Base-by-base conservation (phyloP, 495 filamentous ascomycete species). In the Aspergillus baeticus region DNA sequence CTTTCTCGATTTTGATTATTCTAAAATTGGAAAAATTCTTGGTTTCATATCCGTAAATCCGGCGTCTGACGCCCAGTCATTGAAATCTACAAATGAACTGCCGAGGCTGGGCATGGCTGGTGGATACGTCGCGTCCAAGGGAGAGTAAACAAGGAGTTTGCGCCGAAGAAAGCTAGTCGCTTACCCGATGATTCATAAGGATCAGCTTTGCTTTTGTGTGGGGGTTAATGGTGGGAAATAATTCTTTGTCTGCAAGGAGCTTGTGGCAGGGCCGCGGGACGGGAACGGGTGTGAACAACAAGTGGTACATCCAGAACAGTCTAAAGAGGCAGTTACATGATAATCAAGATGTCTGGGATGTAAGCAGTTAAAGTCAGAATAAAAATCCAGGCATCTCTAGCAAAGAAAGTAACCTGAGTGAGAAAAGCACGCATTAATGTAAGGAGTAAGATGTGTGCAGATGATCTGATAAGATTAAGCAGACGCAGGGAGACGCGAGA, bases 381-480 rank as follows among this genome's bases (percentile, higher is more conserved):
- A n/a, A n/a, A n/a, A n/a, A n/a, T n/a, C n/a, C n/a, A n/a, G n/a
- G n/a, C n/a, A n/a, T n/a, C n/a, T n/a, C n/a, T n/a, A n/a, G n/a
- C n/a, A n/a, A n/a, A n/a, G n/a, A n/a, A n/a, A n/a, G n/a, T n/a
- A n/a, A n/a, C n/a, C n/a, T n/a, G n/a, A n/a, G n/a, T 29, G 4
- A 3, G 15, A 42, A 20, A 10, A 42, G 38, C 18, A 14, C 41
- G 17, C 20, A 1, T 11, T 13, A 18, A 3, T 17, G 41, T 14
- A 31, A 50, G 26, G 26, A 4, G 26, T n/a, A n/a, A n/a, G n/a
- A n/a, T n/a, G n/a, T n/a, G n/a, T n/a, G 26, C 26, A 4, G 47
- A 50, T 50, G 33, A 50, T 50, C 47, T 23, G 47, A 50, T 50
- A 50, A 50, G 47, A 50, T 50, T 45, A 45, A 11, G 42, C 39